These are phyloP conservation scores for Ilyonectria mors-panacis DNA, from an alignment of 2,329 filamentous ascomycete species.

Conservation along the genomic window DNA sequence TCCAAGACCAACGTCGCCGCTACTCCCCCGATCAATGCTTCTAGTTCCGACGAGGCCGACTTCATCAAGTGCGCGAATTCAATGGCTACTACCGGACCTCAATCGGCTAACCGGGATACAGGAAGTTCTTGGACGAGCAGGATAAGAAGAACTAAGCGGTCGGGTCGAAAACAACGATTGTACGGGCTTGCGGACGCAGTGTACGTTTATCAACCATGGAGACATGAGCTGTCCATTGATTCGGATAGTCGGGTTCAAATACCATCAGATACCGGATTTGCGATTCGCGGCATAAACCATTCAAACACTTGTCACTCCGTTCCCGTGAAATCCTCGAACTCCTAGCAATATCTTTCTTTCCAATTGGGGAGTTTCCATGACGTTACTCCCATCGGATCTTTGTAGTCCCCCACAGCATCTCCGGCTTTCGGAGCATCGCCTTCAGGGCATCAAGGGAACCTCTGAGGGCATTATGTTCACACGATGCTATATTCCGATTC, in stretches of 20 bases:
- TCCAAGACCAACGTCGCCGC: slow-evolving; percentile 60
- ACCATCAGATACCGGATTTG: slow-evolving; percentile 44
- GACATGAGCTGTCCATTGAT: slow-evolving; percentile 43
- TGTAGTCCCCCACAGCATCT: not conserved
- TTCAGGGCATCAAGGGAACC: not conserved
- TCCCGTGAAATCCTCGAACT: slow-evolving; percentile 32
- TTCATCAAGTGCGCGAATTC: slow-evolving; percentile 73
- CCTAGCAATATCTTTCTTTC: not conserved
- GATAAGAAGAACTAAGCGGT: slow-evolving; percentile 58
- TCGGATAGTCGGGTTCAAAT: slow-evolving; percentile 45
- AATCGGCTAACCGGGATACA: slow-evolving; percentile 48
- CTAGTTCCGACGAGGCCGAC: slow-evolving; percentile 73
- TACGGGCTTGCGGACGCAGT: slow-evolving; percentile 51
- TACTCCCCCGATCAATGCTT: slow-evolving; percentile 73
- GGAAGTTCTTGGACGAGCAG: slow-evolving; percentile 59
- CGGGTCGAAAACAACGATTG: slow-evolving; percentile 34
- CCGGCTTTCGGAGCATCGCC: not conserved
- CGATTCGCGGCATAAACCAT: slow-evolving; percentile 41
- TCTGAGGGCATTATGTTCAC: not conserved
- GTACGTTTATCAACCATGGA: slow-evolving; percentile 52
- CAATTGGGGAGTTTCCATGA: not conserved
- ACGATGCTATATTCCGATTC: too few species aligned
- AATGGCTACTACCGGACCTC: slow-evolving; percentile 12
- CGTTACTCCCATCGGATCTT: not conserved
- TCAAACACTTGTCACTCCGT: not conserved